phyloP scores from a whole-genome alignment of 2,329 filamentous ascomycete species.

The Bertia moriformis region DNA sequence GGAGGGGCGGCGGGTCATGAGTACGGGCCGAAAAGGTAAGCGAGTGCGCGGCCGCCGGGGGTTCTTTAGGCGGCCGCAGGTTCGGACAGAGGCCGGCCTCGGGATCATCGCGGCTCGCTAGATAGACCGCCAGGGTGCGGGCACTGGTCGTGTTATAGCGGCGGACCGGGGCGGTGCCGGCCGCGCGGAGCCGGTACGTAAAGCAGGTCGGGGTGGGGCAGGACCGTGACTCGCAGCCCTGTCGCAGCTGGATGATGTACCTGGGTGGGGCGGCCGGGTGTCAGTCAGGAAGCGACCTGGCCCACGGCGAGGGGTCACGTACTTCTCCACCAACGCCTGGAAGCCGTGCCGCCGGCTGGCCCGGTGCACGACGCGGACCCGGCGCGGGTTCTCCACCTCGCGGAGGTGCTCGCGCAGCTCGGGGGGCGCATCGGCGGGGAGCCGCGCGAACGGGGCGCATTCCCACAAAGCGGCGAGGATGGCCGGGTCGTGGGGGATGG shows the following conservation, averaged over 20 bases:
- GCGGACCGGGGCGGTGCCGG: too few species aligned
- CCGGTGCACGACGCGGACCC: constrained; percentile 44
- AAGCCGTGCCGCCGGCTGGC: constrained; percentile 48
- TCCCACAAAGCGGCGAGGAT: constrained; percentile 45
- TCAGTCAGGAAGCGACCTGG: constrained; percentile 6
- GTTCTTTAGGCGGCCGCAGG: too few species aligned
- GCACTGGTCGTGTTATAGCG: too few species aligned
- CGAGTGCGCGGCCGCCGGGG: too few species aligned
- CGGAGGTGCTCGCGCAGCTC: constrained; percentile 39
- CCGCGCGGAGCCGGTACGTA: too few species aligned
- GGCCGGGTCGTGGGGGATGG: constrained; percentile 8
- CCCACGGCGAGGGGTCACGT: constrained; percentile 10
- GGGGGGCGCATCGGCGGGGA: constrained; percentile 43
- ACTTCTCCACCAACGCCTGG: constrained; percentile 56
- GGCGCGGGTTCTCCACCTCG: constrained; percentile 44
- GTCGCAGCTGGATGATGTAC: constrained; percentile 67
- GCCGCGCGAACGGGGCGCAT: constrained; percentile 39
- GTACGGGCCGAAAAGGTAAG: too few species aligned
- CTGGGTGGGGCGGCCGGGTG: constrained; percentile 23
- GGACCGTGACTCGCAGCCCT: too few species aligned
- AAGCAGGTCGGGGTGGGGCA: too few species aligned
- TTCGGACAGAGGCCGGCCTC: too few species aligned
- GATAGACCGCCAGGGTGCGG: too few species aligned
- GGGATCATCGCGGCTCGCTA: too few species aligned
- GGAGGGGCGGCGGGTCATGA: too few species aligned